Base-by-base conservation (phyloP, 108 stramenopile species). In the Aurantiochytrium sp. region DNA sequence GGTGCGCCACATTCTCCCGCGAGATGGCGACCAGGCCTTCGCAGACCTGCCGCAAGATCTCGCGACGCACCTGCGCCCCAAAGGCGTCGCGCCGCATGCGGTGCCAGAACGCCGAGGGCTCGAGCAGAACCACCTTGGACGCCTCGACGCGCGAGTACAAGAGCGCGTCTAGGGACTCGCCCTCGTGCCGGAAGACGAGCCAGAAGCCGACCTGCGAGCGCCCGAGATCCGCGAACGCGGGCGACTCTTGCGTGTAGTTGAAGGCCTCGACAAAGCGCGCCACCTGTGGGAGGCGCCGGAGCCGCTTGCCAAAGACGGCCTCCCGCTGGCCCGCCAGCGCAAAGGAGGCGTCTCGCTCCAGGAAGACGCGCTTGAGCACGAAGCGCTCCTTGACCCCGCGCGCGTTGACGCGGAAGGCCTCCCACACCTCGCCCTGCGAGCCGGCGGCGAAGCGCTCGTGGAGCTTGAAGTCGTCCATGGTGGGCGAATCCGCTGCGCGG, bases 131-230 rank as follows among this genome's bases (percentile, higher is more conserved):
- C 21, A 48, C 30, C 27, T 81, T 48, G n/a, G 39, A 48, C 24
- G 45, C 45, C 24, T 81, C 27, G 45, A 81, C 24, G 24, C 45
- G 39, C 10, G 73, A 41, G 39, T 81, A 81, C n/a, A 81, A 30
- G 21, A 81, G 45, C n/a, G 73, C 39, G 32, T 81, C 73, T 24
- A 81, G 73, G 6, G 73, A 81, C 30, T 81, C 45, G 42, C 73
- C 73, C 30, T 81, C 73, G 45, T 81, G 73, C 24, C 45, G 73
- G 30, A 81, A 81, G 27, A 81, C 73, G 73, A 81, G 73, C 73
- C 73, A 81, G 1, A 81, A 27, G 30, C 30, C 73, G 1, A 48
- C 30, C 10, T 6, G 27, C 15, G 39, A 24, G 6, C 39, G n/a
- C n/a, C 36, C 45, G 12, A 30, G 21, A 27, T 3, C 19, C 27